phyloP scores from a whole-genome alignment of 1,284 basidiomycete genomes.

The Erythrobasidium hasegawianum region DNA sequence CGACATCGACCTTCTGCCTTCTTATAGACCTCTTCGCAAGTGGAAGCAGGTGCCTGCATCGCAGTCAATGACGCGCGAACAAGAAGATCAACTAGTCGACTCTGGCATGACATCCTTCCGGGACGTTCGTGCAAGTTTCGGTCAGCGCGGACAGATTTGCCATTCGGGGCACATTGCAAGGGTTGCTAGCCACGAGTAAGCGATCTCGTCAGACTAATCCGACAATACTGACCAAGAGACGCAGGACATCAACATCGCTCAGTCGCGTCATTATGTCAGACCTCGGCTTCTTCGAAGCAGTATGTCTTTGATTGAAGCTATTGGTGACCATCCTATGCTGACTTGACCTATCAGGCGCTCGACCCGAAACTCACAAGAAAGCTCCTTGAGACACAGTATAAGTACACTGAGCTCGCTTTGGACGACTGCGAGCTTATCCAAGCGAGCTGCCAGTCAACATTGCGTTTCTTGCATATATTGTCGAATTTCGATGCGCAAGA shows the following conservation, averaged over 20 bases:
- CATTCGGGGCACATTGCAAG: slow-evolving; percentile 60
- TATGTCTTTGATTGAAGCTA: no score
- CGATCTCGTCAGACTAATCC: no score
- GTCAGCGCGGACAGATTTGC: slow-evolving; percentile 69
- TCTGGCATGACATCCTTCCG: slow-evolving; percentile 79
- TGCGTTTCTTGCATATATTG: slow-evolving; percentile 77
- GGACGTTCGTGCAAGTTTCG: slow-evolving; percentile 88
- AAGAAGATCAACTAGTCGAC: slow-evolving; percentile 68
- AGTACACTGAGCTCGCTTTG: slow-evolving; percentile 62
- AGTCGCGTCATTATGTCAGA: not conserved
- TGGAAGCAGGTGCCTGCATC: slow-evolving; percentile 53
- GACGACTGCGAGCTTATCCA: slow-evolving; percentile 53
- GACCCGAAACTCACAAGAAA: slow-evolving; percentile 53
- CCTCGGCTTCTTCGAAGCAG: no score
- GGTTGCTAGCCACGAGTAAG: no score
- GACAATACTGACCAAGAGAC: not conserved
- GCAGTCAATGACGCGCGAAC: slow-evolving; percentile 59
- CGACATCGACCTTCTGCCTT: slow-evolving; percentile 27
- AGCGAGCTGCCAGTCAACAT: slow-evolving; percentile 49
- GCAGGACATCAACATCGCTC: slow-evolving; percentile 31
- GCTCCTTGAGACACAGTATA: slow-evolving; percentile 74
- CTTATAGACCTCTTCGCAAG: slow-evolving; percentile 60
- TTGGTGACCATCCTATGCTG: no score
- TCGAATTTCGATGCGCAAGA: slow-evolving; percentile 69
- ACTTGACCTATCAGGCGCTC: no score